Evolutionary conservation across 345 rosid species (phyloP), one percentile per base, ranked within the genome.

Genomic region (Euphorbia peplus): DNA sequence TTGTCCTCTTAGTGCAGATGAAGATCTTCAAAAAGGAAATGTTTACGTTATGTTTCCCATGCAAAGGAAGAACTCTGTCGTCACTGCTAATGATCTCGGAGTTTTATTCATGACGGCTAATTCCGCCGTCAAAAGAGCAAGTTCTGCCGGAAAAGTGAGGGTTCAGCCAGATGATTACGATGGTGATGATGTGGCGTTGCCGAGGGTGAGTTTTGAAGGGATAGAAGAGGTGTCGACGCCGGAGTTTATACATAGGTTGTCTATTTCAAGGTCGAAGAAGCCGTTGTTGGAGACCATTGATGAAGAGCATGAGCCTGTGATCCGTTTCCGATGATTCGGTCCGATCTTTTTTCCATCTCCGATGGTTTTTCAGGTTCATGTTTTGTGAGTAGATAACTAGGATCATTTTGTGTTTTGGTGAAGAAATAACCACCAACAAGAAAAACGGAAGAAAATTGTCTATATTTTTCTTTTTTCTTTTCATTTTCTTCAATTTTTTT

Each of bases 201-300:
- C 62, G 39, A 73, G 52, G 54, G 28, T 73, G 67, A 61, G 59
- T 19, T 59, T 73, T 26, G 72, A 73, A 28, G 72, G 66, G 9
- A 21, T 73, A 25, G 76, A 73, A 53, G 76, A 73, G 55, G 26
- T 60, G 21, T 67, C 72, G 8, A 61, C 26, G 15, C 63, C 63
- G 37, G 72, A 73, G 67, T 67, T 67, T 42, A 60, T 10, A 21
- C 62, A 60, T 19, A 67, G 76, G 8, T 9, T 67, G 63, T 67
- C 76, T 32, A 73, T 73, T 62, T 37, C 66, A 5, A 73, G 76
- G 35, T 73, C 76, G 22, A 73, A 29, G 71, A 73, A 67, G 76
- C 71, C 71, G 11, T 53, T 48, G 60, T 55, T 68, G 63, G 74
- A 71, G 30, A 71, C 74, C 4, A 71, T 71, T 25, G 52, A 52